Evolutionary conservation across 352 stramenopile genomes (phyloP).

Genomic region (Globisporangium echinulatum): DNA sequence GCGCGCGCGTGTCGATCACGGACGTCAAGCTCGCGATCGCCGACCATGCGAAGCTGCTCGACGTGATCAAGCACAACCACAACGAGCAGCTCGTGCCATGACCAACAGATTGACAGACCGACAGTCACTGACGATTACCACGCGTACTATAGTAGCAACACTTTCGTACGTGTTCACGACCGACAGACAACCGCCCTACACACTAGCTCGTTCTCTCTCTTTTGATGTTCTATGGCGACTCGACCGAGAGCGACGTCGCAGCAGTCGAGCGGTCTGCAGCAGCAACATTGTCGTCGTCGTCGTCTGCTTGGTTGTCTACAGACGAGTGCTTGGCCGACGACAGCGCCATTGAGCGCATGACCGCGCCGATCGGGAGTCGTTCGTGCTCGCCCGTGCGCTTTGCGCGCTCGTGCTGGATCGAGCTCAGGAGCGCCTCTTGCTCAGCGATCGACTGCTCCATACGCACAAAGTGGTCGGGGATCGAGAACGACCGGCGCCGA

Average conservation of each 20-base stretch:
- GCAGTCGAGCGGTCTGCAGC: background rate
- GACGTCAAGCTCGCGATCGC: conserved; percentile 50
- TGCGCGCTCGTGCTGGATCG: conserved; percentile 45
- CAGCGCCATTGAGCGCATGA: conserved; percentile 9
- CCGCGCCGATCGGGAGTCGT: conserved; percentile 16
- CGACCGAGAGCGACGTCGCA: background rate
- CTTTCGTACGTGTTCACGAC: background rate
- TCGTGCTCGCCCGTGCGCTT: conserved; percentile 19
- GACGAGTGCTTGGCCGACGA: background rate
- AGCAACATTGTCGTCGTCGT: background rate
- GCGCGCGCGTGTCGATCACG: conserved; percentile 13
- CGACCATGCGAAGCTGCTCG: conserved; percentile 44
- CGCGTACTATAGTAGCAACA: background rate
- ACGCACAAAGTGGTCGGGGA: conserved; percentile 40
- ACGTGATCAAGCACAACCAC: conserved; percentile 34
- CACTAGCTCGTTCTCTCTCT: background rate
- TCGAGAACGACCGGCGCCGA: conserved; percentile 35
- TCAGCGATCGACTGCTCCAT: conserved; percentile 61
- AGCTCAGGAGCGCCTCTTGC: conserved; percentile 52
- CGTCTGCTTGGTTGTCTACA: background rate
- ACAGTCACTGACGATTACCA: no score
- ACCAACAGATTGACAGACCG: background rate
- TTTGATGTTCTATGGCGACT: background rate
- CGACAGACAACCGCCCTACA: no score
- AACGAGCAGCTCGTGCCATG: conserved; percentile 15